Conservation (phyloP, 2,329 filamentous ascomycete genomes). For the Aspergillus cejpii region DNA sequence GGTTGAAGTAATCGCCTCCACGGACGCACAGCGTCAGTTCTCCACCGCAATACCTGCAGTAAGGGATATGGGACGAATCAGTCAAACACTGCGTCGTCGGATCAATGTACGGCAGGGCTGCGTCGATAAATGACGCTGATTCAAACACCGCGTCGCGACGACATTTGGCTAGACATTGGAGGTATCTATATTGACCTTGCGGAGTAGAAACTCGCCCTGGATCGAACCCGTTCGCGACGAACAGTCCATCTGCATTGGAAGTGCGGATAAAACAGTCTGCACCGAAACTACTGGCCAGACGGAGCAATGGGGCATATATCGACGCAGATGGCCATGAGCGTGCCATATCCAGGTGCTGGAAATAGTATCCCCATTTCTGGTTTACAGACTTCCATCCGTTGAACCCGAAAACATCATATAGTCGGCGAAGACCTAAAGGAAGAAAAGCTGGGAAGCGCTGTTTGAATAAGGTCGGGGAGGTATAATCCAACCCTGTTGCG, state of each 20-base stretch:
- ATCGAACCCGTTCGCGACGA: constrained; percentile 17
- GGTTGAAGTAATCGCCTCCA: constrained; percentile 19
- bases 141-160: constrained; percentile 15
- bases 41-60: constrained; percentile 15
- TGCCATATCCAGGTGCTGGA: constrained; percentile 17
- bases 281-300: not conserved
- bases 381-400: constrained; percentile 10
- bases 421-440: constrained; percentile 23
- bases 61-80: constrained; percentile 10
- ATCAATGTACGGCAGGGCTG: constrained; percentile 15
- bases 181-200: constrained; percentile 17
- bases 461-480: constrained; percentile 18
- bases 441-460: constrained; percentile 22
- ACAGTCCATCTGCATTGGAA: constrained; percentile 19
- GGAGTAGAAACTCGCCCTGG: constrained; percentile 13
- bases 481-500: constrained; percentile 21
- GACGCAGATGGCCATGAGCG: constrained; percentile 10
- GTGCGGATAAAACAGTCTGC: constrained; percentile 16
- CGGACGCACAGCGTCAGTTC: constrained; percentile 19
- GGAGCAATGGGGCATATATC: constrained; percentile 6
- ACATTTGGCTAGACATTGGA: constrained; percentile 20
- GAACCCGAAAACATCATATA: constrained; percentile 20
- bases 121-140: constrained; percentile 14
- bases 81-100: constrained; percentile 11
- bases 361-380: constrained; percentile 21